Base-by-base conservation (phyloP, 257 asterid species). In the Capsicum rhomboideum region DNA sequence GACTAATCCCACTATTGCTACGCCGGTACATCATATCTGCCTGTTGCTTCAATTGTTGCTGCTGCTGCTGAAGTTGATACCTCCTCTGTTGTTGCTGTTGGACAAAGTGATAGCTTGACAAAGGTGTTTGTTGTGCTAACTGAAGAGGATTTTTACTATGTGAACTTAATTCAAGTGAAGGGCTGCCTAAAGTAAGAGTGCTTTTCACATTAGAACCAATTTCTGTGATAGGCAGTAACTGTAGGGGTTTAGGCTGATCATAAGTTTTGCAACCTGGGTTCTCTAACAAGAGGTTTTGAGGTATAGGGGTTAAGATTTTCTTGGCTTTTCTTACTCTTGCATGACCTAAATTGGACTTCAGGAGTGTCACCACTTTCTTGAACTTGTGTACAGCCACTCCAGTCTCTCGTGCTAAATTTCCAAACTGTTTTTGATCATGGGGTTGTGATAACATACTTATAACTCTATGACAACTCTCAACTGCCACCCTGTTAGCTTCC, bases 401-500 rank as follows among this genome's bases (percentile, higher is more conserved):
- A 68, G 98, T 94, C 89, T 94, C 96, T 17, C 85, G 85, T 0
- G n/a, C 88, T 86, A 96, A 78, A 85, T 85, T 94, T 71, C 88
- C 92, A 40, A 79, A 26, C 75, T 87, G 93, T 78, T 85, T 90
- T 20, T 92, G 94, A 83, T 90, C 92, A 82, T 88, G 87, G 10
- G 91, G 91, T 6, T 91, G 93, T 88, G 95, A 86, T 68, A 94
- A 79, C 50, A 93, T 58, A 86, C 34, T 88, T 87, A 96, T 80
- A 66, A 96, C 97, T 87, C 95, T 90, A 80, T 93, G 94, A 82
- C 99, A 92, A 83, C 99, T 94, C 55, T 93, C 97, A 3, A 96
- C 92, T 12, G 99, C 99, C 29, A 92, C 89, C 85, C 79, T 89
- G 82, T 96, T 96, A 58, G 95, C 94, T 79, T 88, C 92, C 78